Conservation (phyloP, 2,329 filamentous ascomycete genomes). For the Aureobasidium sp. region DNA sequence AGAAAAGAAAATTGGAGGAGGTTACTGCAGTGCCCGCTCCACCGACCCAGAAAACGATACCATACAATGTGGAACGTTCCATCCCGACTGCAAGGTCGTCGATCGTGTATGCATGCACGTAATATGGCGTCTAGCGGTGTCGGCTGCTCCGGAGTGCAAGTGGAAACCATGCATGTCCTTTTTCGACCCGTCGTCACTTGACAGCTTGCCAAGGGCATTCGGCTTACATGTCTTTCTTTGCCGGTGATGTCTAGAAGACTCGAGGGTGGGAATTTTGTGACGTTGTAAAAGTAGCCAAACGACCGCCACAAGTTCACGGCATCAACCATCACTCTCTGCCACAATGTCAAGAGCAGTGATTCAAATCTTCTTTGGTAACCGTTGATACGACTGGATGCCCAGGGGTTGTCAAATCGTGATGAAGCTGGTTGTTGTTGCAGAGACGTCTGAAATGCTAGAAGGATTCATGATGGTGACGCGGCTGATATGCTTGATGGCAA, state of each 20-base stretch:
- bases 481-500: background rate
- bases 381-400: background rate
- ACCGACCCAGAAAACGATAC: background rate
- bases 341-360: background rate
- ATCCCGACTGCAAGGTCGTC: background rate
- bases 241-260: background rate
- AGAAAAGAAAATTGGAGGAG: background rate
- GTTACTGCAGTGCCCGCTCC: background rate
- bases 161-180: background rate
- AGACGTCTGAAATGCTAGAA: background rate
- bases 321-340: background rate
- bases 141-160: background rate
- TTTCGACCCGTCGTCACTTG: background rate
- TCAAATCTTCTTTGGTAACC: background rate
- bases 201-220: background rate
- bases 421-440: background rate
- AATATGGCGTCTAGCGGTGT: background rate
- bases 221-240: background rate
- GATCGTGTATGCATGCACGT: background rate
- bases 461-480: background rate
- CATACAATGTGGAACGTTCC: conserved; percentile 4
- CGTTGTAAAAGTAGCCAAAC: background rate
- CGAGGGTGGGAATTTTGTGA: background rate
- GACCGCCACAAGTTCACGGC: background rate
- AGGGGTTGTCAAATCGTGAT: background rate